Evolutionary conservation across 2,329 filamentous ascomycete genomes (phyloP).

Genomic region (Ophiobolus disseminans): DNA sequence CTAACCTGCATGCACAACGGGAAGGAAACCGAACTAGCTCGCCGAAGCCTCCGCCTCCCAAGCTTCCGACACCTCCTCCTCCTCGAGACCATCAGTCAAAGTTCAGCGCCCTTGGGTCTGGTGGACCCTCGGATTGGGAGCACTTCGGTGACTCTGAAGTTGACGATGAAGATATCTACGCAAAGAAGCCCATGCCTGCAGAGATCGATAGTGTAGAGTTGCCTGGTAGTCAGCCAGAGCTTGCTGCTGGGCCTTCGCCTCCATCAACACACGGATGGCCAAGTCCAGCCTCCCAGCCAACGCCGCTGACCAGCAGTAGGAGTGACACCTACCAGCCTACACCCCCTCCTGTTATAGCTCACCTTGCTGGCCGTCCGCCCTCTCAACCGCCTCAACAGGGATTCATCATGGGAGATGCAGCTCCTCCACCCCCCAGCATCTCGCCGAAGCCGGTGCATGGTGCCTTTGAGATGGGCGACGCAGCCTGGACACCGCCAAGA

Average conservation of each 20-base stretch:
- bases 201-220: conserved; percentile 40
- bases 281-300: conserved; percentile 36
- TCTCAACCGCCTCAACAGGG: conserved; percentile 25
- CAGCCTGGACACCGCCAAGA: conserved; percentile 23
- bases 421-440: conserved; percentile 22
- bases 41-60: conserved; percentile 29
- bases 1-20: conserved; percentile 35
- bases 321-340: conserved; percentile 42
- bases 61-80: conserved; percentile 31
- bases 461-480: conserved; percentile 32
- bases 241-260: conserved; percentile 27
- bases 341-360: conserved; percentile 32
- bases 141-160: conserved; percentile 45
- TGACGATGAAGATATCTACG: conserved; percentile 46
- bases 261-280: conserved; percentile 40
- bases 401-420: conserved; percentile 30
- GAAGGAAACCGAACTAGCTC: conserved; percentile 31
- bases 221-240: conserved; percentile 18
- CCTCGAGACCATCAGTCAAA: conserved; percentile 36
- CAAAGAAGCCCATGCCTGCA: conserved; percentile 29
- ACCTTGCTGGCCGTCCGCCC: conserved; percentile 20
- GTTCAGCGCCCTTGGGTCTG: conserved; percentile 43
- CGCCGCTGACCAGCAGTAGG: conserved; percentile 16
- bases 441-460: conserved; percentile 26
- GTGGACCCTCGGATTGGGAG: conserved; percentile 50